phyloP scores from a whole-genome alignment of 805 yeast genomes.

The Metschnikowia sp. region DNA sequence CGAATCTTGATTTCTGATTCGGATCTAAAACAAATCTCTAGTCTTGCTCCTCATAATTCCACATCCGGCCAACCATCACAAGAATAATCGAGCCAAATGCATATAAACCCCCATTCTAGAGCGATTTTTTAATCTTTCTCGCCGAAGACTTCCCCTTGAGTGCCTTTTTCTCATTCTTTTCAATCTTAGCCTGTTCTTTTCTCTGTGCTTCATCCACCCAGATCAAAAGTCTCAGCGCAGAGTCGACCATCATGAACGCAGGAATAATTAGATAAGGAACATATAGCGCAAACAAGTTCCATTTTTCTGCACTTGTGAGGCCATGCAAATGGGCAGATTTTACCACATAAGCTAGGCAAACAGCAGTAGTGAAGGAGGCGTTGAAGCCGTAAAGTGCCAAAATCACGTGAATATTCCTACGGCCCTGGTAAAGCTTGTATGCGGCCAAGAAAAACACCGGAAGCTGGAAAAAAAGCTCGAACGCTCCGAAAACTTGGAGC shows the following conservation, averaged over 20 bases:
- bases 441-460: conserved; percentile 67
- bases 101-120: too few relatives aligned
- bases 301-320: conserved; percentile 33
- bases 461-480: conserved; percentile 73
- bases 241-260: conserved; percentile 48
- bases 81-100: too few relatives aligned
- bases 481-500: conserved; percentile 66
- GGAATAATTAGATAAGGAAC: conserved; percentile 74
- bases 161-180: too few relatives aligned
- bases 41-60: too few relatives aligned
- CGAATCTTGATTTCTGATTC: too few relatives aligned
- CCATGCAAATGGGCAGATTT: conserved; percentile 35
- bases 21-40: too few relatives aligned
- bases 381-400: conserved; percentile 72
- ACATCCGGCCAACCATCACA: too few relatives aligned
- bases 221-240: conserved; percentile 7
- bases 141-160: too few relatives aligned
- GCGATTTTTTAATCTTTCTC: too few relatives aligned
- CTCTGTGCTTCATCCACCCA: conserved; percentile 3
- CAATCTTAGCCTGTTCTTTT: too few relatives aligned
- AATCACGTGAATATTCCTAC: conserved; percentile 25
- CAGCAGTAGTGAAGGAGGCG: conserved; percentile 75
- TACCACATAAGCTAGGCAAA: conserved; percentile 58
- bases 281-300: conserved; percentile 51
- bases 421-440: conserved; percentile 14